These are phyloP conservation scores for Chrysoporthe deuterocubensis DNA, from an alignment of 2,329 filamentous ascomycete species.

Conservation along the genomic window DNA sequence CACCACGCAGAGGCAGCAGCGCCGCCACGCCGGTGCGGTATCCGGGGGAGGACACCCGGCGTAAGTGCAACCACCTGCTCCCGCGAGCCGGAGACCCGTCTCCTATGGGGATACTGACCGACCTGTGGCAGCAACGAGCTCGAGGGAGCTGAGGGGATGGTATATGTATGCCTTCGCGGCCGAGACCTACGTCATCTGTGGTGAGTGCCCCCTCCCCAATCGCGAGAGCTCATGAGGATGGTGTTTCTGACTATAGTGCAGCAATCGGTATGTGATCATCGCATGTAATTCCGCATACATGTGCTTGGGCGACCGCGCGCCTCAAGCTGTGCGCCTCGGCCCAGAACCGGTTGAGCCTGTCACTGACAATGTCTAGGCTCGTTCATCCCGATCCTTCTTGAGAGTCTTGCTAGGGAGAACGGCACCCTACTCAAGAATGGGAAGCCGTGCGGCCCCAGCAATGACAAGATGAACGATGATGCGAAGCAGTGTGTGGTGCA, in stretches of 20 bases:
- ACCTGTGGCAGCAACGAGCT: constrained; percentile 64
- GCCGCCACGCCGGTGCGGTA: constrained; percentile 59
- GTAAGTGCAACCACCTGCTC: constrained; percentile 14
- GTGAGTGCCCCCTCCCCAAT: constrained; percentile 52
- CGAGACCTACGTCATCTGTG: constrained; percentile 95
- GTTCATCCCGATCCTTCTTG: constrained; percentile 94
- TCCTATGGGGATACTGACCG: too few relatives aligned
- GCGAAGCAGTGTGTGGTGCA: constrained; percentile 79
- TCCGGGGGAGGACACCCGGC: constrained; percentile 82
- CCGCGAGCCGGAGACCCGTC: not conserved
- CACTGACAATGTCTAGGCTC: constrained; percentile 60
- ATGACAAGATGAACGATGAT: constrained; percentile 49
- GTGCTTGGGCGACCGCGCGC: not conserved
- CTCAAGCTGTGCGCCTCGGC: not conserved
- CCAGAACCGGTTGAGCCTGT: not conserved
- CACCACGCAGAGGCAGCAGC: constrained; percentile 22
- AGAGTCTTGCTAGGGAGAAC: constrained; percentile 90
- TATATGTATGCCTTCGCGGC: constrained; percentile 96
- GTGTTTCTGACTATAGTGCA: constrained; percentile 24
- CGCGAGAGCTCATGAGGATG: not conserved
- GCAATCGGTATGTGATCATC: constrained; percentile 36
- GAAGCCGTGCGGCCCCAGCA: constrained; percentile 73
- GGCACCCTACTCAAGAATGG: constrained; percentile 82
- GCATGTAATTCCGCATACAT: not conserved
- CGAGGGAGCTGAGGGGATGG: constrained; percentile 88